Conservation (phyloP, 768 basidiomycete species). For the Podaxis sp. region DNA sequence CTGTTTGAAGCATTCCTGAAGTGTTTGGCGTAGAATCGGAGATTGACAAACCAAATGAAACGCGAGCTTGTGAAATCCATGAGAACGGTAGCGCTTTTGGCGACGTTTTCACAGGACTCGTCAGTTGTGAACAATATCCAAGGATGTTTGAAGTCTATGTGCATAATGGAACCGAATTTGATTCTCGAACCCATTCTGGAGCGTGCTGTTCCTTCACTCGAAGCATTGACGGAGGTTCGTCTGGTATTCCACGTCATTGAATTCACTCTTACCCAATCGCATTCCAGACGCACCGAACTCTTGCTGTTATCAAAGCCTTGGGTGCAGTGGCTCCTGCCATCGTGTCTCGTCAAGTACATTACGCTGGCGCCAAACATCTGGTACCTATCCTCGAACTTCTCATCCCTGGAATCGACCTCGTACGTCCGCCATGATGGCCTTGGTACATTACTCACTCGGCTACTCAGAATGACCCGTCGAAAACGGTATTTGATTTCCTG, state of each 20-base stretch:
- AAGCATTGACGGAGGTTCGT: conserved; percentile 78
- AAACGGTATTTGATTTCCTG: conserved; percentile 50
- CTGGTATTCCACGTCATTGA: neutral
- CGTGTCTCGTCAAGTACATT: conserved; percentile 74
- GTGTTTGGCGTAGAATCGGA: conserved; percentile 48
- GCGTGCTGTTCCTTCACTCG: conserved; percentile 81
- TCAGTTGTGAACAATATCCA: conserved; percentile 73
- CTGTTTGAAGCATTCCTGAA: neutral
- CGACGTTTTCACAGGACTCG: conserved; percentile 85
- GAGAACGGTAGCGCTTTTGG: conserved; percentile 77
- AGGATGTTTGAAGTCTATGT: conserved; percentile 77
- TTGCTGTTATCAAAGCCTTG: conserved; percentile 81
- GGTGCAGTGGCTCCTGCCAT: conserved; percentile 78
- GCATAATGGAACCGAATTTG: conserved; percentile 80
- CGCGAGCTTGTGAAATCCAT: conserved; percentile 81
- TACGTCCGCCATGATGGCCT: conserved; percentile 27
- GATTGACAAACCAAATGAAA: conserved; percentile 74
- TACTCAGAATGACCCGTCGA: conserved; percentile 67
- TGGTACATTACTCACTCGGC: conserved; percentile 7
- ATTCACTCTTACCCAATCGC: neutral
- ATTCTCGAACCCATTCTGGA: conserved; percentile 80
- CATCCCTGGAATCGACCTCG: conserved; percentile 84
- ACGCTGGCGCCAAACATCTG: conserved; percentile 78
- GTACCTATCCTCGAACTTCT: conserved; percentile 75
- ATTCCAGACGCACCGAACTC: conserved; percentile 72